A percentile compares a stretch with the other conserved stretches of the same genome.
Conservation (phyloP, 257 asterid species). For the Solanum arcanum region DNA sequence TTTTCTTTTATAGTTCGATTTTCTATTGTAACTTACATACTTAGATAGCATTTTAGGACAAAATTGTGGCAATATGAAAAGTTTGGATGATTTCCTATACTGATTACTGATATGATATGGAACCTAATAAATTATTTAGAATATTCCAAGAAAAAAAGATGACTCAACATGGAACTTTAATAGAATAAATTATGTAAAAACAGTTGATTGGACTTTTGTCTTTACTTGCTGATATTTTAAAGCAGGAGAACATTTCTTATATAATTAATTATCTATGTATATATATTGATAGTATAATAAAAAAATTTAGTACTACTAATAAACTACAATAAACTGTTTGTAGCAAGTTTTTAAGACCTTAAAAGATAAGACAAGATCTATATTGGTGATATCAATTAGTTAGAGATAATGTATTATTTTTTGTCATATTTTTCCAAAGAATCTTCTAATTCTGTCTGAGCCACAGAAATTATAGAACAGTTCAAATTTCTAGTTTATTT, state of each 20-base stretch:
- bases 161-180: neutral
- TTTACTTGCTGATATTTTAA: neutral
- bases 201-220: constrained; percentile 20
- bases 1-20: too few relatives aligned
- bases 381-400: neutral
- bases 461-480: neutral
- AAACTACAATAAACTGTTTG: neutral
- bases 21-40: too few relatives aligned
- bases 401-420: neutral
- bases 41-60: neutral
- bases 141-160: neutral
- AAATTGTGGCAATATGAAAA: neutral
- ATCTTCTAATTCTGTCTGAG: neutral
- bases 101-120: neutral
- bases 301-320: neutral
- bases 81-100: neutral
- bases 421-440: neutral
- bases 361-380: neutral
- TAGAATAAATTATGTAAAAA: constrained; percentile 1
- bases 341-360: neutral
- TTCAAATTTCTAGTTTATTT: neutral
- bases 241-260: neutral
- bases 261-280: neutral
- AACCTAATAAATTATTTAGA: neutral
- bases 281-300: neutral